phyloP scores from a whole-genome alignment of 176 grass and related monocot genomes.

The Chloris gayana region DNA sequence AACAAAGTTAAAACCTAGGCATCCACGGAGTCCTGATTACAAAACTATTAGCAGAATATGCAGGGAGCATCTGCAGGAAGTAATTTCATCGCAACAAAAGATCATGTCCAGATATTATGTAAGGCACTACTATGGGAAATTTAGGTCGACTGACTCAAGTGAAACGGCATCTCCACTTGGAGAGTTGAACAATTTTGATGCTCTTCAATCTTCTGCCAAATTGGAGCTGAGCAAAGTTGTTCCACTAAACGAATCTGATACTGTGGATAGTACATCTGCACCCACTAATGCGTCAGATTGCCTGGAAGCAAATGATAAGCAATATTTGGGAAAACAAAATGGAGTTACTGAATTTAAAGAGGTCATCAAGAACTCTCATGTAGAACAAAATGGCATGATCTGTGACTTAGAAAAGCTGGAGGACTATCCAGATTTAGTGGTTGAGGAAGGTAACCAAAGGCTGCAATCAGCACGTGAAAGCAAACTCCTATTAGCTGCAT shows the following conservation, averaged over 20 bases:
- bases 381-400: conserved; percentile 52
- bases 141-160: conserved; percentile 50
- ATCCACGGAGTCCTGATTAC: conserved; percentile 42
- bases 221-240: conserved; percentile 53
- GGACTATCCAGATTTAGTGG: conserved; percentile 25
- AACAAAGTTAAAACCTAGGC: conserved; percentile 75
- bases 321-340: conserved; percentile 31
- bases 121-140: conserved; percentile 48
- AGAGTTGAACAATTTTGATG: conserved; percentile 39
- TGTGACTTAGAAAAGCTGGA: conserved; percentile 43
- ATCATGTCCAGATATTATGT: conserved; percentile 59
- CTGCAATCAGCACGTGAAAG: conserved; percentile 17
- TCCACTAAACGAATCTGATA: conserved; percentile 45
- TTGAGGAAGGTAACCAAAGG: conserved; percentile 9
- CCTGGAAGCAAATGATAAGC: conserved; percentile 34
- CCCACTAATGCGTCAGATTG: conserved; percentile 38
- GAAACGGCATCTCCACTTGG: conserved; percentile 47
- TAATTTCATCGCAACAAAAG: conserved; percentile 80
- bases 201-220: conserved; percentile 39
- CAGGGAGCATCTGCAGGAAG: conserved; percentile 65
- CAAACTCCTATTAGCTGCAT: conserved; percentile 1
- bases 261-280: conserved; percentile 15
- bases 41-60: conserved; percentile 54
- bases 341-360: conserved; percentile 40
- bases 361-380: conserved; percentile 35